Conservation (phyloP, 1,284 basidiomycete species). For the Mycosarcoma mackinlayi region DNA sequence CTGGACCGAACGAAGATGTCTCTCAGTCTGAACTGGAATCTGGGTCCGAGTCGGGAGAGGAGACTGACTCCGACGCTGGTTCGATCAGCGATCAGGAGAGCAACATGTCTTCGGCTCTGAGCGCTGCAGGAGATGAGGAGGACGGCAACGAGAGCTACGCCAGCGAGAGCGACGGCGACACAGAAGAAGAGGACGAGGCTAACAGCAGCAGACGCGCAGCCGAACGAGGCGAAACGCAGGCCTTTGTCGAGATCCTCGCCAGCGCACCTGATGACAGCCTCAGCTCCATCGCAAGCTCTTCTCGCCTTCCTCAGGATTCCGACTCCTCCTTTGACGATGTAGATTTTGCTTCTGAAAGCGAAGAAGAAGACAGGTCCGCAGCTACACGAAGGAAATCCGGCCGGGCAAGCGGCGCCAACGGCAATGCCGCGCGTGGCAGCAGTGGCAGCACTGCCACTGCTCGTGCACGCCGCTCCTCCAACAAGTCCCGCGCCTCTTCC, state of each 20-base stretch:
- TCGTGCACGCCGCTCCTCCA: slow-evolving; percentile 33
- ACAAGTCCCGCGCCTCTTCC: slow-evolving; percentile 20
- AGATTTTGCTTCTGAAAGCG: slow-evolving; percentile 15
- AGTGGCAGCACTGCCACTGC: slow-evolving; percentile 26
- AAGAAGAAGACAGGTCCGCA: slow-evolving; percentile 24
- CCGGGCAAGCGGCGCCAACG: slow-evolving; percentile 17
- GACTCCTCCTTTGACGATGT: slow-evolving; percentile 33
- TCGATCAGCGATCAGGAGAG: slow-evolving; percentile 19
- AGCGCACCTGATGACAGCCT: slow-evolving; percentile 20
- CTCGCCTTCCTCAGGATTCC: slow-evolving; percentile 11
- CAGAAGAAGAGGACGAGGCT: slow-evolving; percentile 1
- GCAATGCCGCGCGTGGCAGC: slow-evolving; percentile 15
- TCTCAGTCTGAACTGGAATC: slow-evolving; percentile 5
- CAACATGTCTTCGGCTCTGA: slow-evolving; percentile 23
- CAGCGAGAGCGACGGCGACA: slow-evolving; percentile 13
- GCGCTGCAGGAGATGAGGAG: slow-evolving; percentile 21
- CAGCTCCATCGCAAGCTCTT: slow-evolving; percentile 24
- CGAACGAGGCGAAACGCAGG: slow-evolving; percentile 6
- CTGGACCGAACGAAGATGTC: slow-evolving; percentile 14
- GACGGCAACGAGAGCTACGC: slow-evolving; percentile 16
- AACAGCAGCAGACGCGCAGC: slow-evolving; percentile 2
- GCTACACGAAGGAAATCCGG: slow-evolving; percentile 25
- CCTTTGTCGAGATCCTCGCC: slow-evolving; percentile 15
- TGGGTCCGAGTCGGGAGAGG: slow-evolving; percentile 2
- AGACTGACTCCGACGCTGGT: slow-evolving; percentile 2